phyloP scores from a whole-genome alignment of 1,284 basidiomycete genomes.

The Neotropicomus parvogracilis region DNA sequence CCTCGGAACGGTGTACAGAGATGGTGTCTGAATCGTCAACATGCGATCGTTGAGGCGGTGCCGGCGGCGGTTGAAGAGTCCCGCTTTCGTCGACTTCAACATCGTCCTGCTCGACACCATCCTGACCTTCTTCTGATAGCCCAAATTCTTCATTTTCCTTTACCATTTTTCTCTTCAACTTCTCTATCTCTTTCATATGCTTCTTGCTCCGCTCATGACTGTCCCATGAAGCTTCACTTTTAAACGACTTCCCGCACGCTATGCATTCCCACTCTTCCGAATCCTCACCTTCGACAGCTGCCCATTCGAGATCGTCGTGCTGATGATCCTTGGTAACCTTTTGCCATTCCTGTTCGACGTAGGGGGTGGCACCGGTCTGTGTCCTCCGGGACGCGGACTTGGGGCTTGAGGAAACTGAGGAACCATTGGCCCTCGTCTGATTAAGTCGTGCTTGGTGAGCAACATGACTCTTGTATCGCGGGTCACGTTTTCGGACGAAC shows the following conservation, averaged over 20 bases:
- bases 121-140: conserved; percentile 27
- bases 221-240: conserved; percentile 91
- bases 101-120: conserved; percentile 18
- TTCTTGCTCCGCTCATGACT: conserved; percentile 97
- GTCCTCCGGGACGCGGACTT: conserved; percentile 24
- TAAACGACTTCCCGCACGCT: conserved; percentile 90
- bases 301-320: conserved; percentile 66
- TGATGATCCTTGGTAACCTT: conserved; percentile 44
- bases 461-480: conserved; percentile 79
- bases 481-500: conserved; percentile 92
- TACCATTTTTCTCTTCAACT: conserved; percentile 69
- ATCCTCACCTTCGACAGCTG: conserved; percentile 65
- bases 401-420: conserved; percentile 25
- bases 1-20: neutral
- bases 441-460: conserved; percentile 44
- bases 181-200: conserved; percentile 85
- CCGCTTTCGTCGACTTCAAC: conserved; percentile 19
- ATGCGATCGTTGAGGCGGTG: conserved; percentile 22
- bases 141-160: conserved; percentile 72
- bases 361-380: conserved; percentile 35
- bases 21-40: conserved; percentile 15
- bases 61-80: conserved; percentile 10
- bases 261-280: conserved; percentile 90
- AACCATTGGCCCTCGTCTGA: conserved; percentile 34
- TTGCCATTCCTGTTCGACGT: conserved; percentile 84